Conservation (phyloP, 345 rosid species). For the Sisymbrium irio region DNA sequence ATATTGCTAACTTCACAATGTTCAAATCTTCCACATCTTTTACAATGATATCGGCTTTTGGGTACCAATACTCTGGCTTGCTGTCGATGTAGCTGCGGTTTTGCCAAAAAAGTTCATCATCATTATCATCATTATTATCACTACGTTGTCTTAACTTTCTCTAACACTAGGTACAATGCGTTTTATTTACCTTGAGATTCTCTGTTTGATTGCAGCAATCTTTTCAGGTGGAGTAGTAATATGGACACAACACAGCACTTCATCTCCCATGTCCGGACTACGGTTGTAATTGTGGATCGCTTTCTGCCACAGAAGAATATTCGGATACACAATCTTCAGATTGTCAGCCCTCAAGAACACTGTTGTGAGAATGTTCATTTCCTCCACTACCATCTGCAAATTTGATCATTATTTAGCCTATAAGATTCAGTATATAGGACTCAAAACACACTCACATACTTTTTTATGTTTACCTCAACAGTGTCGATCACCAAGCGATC, state of each 20-base stretch:
- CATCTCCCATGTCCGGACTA: constrained; percentile 92
- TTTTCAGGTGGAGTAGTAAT: constrained; percentile 67
- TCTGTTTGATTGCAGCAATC: constrained; percentile 55
- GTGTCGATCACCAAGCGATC: constrained; percentile 77
- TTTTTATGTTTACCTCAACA: constrained; percentile 45
- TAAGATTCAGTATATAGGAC: background rate
- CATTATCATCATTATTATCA: background rate
- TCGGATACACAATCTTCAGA: constrained; percentile 62
- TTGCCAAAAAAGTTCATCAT: background rate
- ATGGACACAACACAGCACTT: constrained; percentile 59
- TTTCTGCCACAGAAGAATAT: constrained; percentile 57
- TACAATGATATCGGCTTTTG: constrained; percentile 46
- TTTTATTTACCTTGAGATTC: constrained; percentile 46
- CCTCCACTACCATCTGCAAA: constrained; percentile 72
- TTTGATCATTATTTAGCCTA: background rate
- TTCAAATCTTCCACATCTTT: constrained; percentile 54
- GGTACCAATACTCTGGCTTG: constrained; percentile 76
- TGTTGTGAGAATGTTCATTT: constrained; percentile 91
- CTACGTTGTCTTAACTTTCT: background rate
- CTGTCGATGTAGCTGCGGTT: constrained; percentile 49
- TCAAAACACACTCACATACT: background rate
- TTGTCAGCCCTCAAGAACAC: constrained; percentile 81
- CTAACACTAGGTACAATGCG: background rate
- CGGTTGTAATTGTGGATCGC: constrained; percentile 71
- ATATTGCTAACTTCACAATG: constrained; percentile 53